A percentile compares a stretch with the other conserved stretches of the same genome.
Conservation (phyloP, 768 basidiomycete genomes). For the Suillus hirtellus region DNA sequence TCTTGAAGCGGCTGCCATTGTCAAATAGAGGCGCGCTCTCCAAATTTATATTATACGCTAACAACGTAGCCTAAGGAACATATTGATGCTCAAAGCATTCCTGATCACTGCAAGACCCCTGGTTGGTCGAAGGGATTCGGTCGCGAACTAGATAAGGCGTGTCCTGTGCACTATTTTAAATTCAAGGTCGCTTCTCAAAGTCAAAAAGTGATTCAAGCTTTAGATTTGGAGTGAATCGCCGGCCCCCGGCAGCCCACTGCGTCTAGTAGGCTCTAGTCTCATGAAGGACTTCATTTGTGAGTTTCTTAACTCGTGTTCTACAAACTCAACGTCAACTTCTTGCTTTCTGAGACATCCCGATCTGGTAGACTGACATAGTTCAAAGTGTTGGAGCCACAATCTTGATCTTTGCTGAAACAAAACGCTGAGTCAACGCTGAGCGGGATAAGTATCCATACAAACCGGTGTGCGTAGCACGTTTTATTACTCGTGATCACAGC, state of each 20-base stretch:
- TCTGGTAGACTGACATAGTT: background rate
- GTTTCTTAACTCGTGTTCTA: background rate
- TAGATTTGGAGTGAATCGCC: background rate
- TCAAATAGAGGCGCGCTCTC: background rate
- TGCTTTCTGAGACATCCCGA: background rate
- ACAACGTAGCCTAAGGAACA: background rate
- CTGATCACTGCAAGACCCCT: background rate
- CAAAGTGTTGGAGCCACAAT: background rate
- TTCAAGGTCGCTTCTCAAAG: background rate
- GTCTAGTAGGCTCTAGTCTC: background rate
- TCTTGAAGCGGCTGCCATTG: background rate
- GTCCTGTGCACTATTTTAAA: background rate
- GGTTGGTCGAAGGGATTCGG: background rate
- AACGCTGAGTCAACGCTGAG: background rate
- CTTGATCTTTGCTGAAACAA: background rate
- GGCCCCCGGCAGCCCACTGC: background rate
- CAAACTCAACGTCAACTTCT: background rate
- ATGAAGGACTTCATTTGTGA: background rate
- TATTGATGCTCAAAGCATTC: background rate
- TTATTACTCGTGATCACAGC: background rate
- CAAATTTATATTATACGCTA: background rate
- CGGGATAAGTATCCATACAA: background rate
- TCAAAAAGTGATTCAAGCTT: background rate
- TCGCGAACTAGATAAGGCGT: background rate
- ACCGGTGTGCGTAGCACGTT: background rate